phyloP scores from a whole-genome alignment of 2,329 filamentous ascomycete species.

The Fusarium anguioides region DNA sequence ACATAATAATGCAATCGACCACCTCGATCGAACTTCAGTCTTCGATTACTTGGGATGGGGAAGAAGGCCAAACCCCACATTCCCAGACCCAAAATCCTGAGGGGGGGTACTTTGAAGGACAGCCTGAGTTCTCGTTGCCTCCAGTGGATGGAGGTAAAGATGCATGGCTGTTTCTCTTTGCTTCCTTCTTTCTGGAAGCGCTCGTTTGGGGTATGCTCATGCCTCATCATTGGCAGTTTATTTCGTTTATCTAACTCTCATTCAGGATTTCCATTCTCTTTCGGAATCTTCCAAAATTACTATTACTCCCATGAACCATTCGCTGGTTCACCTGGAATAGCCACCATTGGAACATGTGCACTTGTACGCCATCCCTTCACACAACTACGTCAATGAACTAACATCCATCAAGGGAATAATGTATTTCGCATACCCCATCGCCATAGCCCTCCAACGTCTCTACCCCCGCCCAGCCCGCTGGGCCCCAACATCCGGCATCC shows the following conservation, averaged over 20 bases:
- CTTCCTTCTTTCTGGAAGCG: neutral
- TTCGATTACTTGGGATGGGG: no score
- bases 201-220: neutral
- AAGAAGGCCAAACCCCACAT: neutral
- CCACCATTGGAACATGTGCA: conserved; percentile 72
- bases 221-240: neutral
- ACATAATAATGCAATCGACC: no score
- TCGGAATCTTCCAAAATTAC: conserved; percentile 77
- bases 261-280: conserved; percentile 75
- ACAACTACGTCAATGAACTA: neutral
- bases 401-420: conserved; percentile 57
- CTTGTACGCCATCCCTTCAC: conserved; percentile 56
- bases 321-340: conserved; percentile 62
- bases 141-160: neutral
- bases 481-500: neutral
- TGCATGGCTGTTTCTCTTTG: neutral
- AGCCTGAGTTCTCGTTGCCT: neutral
- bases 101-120: neutral
- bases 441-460: neutral
- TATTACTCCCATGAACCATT: conserved; percentile 71
- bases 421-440: conserved; percentile 57
- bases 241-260: no score
- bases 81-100: neutral
- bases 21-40: neutral
- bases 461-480: neutral